Evolutionary conservation across 2,329 filamentous ascomycete species (phyloP).

Genomic region (Fusarium sp.): DNA sequence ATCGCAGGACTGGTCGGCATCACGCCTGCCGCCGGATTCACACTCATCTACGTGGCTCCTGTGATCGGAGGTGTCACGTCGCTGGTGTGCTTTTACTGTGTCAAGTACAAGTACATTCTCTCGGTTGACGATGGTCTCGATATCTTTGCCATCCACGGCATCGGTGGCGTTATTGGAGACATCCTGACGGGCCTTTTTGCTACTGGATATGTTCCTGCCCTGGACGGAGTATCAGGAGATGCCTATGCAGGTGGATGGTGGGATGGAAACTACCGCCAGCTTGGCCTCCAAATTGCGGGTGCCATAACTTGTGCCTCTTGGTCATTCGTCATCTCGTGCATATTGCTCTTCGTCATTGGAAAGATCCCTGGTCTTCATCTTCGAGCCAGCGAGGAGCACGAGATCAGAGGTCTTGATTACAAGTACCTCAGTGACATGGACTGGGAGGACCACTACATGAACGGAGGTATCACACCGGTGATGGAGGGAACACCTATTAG

Average conservation of each 20-base stretch:
- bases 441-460: constrained; percentile 35
- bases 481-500: constrained; percentile 27
- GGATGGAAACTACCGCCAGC: constrained; percentile 62
- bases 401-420: constrained; percentile 61
- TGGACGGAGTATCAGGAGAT: constrained; percentile 59
- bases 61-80: constrained; percentile 63
- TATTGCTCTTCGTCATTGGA: constrained; percentile 64
- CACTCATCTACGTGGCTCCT: constrained; percentile 60
- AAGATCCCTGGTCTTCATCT: constrained; percentile 66
- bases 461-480: constrained; percentile 22
- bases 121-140: constrained; percentile 67
- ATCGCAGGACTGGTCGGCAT: constrained; percentile 67
- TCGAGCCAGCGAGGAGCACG: constrained; percentile 63
- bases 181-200: constrained; percentile 68
- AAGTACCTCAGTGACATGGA: constrained; percentile 43
- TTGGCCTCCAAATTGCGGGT: constrained; percentile 66
- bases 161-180: constrained; percentile 67
- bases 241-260: constrained; percentile 59
- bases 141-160: constrained; percentile 67
- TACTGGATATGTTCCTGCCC: constrained; percentile 56
- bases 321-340: constrained; percentile 62
- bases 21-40: constrained; percentile 65
- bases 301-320: constrained; percentile 64
- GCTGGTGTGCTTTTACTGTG: constrained; percentile 56
- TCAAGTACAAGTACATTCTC: constrained; percentile 60